These are phyloP conservation scores for Periglandula ipomoeae DNA, from an alignment of 2,329 filamentous ascomycete species.

Conservation along the genomic window DNA sequence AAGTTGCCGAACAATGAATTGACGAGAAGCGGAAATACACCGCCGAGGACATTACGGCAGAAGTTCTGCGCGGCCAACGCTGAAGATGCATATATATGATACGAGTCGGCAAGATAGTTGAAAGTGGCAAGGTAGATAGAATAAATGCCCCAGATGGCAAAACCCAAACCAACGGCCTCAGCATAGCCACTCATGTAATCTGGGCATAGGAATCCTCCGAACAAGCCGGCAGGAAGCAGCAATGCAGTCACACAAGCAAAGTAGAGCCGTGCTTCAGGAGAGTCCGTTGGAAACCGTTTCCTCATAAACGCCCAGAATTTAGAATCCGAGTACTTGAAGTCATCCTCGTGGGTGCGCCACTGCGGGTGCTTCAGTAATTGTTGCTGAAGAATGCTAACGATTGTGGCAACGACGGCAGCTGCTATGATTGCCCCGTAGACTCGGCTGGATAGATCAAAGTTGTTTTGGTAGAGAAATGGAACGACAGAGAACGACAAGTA, in stretches of 20 bases:
- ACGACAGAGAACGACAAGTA: slow-evolving; percentile 79
- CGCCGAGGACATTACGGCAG: slow-evolving; percentile 76
- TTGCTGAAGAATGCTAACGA: slow-evolving; percentile 65
- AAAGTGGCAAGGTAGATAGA: slow-evolving; percentile 81
- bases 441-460: slow-evolving; percentile 58
- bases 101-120: slow-evolving; percentile 86
- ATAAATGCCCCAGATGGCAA: slow-evolving; percentile 80
- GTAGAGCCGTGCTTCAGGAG: slow-evolving; percentile 73
- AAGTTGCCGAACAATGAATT: slow-evolving; percentile 63
- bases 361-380: slow-evolving; percentile 42
- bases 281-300: slow-evolving; percentile 36
- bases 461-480: slow-evolving; percentile 61
- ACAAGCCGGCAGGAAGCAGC: slow-evolving; percentile 69
- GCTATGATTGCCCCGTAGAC: slow-evolving; percentile 67
- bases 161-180: slow-evolving; percentile 50
- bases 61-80: slow-evolving; percentile 81
- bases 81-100: slow-evolving; percentile 75
- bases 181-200: slow-evolving; percentile 17
- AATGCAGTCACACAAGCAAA: slow-evolving; percentile 70
- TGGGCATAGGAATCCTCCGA: slow-evolving; percentile 32
- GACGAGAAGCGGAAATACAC: slow-evolving; percentile 71
- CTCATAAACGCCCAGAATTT: slow-evolving; percentile 37
- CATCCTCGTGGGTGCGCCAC: slow-evolving; percentile 18
- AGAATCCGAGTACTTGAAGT: slow-evolving; percentile 17
- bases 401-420: slow-evolving; percentile 56